Evolutionary conservation across 2,329 filamentous ascomycete species (phyloP), one percentile per base, ranked within the genome.

Genomic region (Paramyrothecium roridum): DNA sequence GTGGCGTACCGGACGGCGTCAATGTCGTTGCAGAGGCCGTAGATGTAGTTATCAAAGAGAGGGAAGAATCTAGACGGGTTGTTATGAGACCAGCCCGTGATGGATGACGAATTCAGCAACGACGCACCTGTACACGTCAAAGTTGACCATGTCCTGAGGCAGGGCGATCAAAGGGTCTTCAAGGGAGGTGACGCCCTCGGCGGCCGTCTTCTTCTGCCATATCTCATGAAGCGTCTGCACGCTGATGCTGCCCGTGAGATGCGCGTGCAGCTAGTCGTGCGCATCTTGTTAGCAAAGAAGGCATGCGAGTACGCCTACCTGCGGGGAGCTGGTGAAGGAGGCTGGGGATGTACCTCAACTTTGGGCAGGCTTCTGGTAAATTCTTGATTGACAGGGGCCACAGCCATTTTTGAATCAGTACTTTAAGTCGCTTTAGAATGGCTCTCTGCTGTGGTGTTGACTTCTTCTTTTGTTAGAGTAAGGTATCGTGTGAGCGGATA

Each of bases 11-110:
- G 75, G 50, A 91, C 73, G 60, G 84, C 84, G 3, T 77, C 70
- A 12, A 79, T 70, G 63, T 89, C 84, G 64, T 84, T 84, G 72
- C 89, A 81, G 37, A 96, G 84, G 56, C 82, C 80, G 73, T 95
- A 93, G 61, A 93, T 93, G 69, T 91, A 91, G 47, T 81, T 86
- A 23, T 86, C 87, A 73, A 93, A 93, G 17, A 92, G 78, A 2
- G 86, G 86, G 66, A 93, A 92, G 80, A 92, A 91, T 45, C 88
- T 88, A 51, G 13, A 20, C 3, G 23, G 33, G n/a, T n/a, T n/a
- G n/a, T n/a, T n/a, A 43, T n/a, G 16, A 23, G 8, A 16, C 11
- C n/a, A n/a, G n/a, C n/a, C n/a, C n/a, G n/a, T n/a, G n/a, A n/a
- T n/a, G n/a, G n/a, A n/a, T n/a, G n/a, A n/a, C n/a, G n/a, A n/a